Evolutionary conservation across 1,284 basidiomycete species (phyloP).

Genomic region (Fomitiporia mediterranea): DNA sequence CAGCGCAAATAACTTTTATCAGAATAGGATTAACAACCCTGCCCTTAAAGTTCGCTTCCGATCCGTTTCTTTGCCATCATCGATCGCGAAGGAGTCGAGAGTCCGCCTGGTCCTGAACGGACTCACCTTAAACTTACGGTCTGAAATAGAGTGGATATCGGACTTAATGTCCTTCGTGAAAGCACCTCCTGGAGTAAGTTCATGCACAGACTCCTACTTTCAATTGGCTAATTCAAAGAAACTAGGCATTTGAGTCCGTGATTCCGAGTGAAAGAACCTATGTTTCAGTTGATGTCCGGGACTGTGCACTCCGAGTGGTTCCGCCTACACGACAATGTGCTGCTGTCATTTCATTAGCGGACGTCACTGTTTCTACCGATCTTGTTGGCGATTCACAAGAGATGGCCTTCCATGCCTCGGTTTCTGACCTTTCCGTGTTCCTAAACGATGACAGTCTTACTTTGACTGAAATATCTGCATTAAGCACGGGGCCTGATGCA

Average conservation of each 20-base stretch:
- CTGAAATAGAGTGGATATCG: conserved; percentile 60
- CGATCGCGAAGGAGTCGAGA: conserved; percentile 75
- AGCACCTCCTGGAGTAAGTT: conserved; percentile 79
- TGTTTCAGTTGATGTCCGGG: conserved; percentile 60
- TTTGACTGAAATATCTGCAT: conserved; percentile 19
- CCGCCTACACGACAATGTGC: conserved; percentile 61
- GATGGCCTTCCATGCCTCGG: conserved; percentile 45
- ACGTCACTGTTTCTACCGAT: conserved; percentile 63
- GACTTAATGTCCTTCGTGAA: conserved; percentile 71
- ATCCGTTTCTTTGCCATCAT: conserved; percentile 60
- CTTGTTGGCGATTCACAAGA: conserved; percentile 63
- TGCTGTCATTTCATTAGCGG: conserved; percentile 61
- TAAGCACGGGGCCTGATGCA: conserved; percentile 31
- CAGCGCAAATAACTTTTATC: neutral
- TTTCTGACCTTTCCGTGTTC: conserved; percentile 46
- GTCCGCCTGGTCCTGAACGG: conserved; percentile 63
- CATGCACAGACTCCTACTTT: conserved; percentile 2
- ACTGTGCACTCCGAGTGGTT: conserved; percentile 63
- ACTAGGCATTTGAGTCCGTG: conserved; percentile 86
- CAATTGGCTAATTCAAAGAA: neutral
- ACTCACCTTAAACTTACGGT: conserved; percentile 59
- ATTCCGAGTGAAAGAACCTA: conserved; percentile 86
- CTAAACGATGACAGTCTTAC: conserved; percentile 55
- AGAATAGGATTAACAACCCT: conserved; percentile 35
- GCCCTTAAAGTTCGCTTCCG: conserved; percentile 65